These are phyloP conservation scores for Pyrenophora teres DNA, from an alignment of 2,329 filamentous ascomycete species.

Conservation along the genomic window DNA sequence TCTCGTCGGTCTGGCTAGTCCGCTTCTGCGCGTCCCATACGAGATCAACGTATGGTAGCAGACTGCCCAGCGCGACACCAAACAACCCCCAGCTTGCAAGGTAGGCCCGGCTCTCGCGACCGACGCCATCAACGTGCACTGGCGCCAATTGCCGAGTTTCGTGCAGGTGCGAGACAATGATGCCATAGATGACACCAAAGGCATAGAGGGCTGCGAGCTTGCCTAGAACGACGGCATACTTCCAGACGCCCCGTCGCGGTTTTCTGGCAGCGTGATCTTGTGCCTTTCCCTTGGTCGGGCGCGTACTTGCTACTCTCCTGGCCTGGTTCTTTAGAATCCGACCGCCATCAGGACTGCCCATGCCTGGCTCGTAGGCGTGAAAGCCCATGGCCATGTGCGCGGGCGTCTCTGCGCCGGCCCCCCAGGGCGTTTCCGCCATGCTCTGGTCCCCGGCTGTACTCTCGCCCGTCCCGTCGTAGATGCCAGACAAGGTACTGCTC, in stretches of 20 bases:
- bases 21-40: slow-evolving; percentile 66
- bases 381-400: slow-evolving; percentile 28
- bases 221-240: slow-evolving; percentile 59
- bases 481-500: slow-evolving; percentile 85
- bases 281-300: background rate
- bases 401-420: slow-evolving; percentile 75
- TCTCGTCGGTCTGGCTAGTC: slow-evolving; percentile 14
- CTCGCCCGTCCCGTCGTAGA: slow-evolving; percentile 65
- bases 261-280: slow-evolving; percentile 13
- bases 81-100: slow-evolving; percentile 80
- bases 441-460: slow-evolving; percentile 46
- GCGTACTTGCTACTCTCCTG: slow-evolving; percentile 12
- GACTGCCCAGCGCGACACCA: slow-evolving; percentile 75
- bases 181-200: slow-evolving; percentile 81
- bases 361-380: slow-evolving; percentile 24
- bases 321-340: slow-evolving; percentile 29
- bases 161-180: slow-evolving; percentile 79
- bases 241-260: slow-evolving; percentile 28
- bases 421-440: slow-evolving; percentile 74
- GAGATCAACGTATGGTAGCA: slow-evolving; percentile 83
- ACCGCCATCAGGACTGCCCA: slow-evolving; percentile 34
- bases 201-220: slow-evolving; percentile 71
- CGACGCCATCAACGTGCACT: slow-evolving; percentile 63
- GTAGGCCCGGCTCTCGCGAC: slow-evolving; percentile 67
- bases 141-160: slow-evolving; percentile 67